Conservation (phyloP, 192 early-diverging fungal genomes). For the Blastocladiella britannica region DNA sequence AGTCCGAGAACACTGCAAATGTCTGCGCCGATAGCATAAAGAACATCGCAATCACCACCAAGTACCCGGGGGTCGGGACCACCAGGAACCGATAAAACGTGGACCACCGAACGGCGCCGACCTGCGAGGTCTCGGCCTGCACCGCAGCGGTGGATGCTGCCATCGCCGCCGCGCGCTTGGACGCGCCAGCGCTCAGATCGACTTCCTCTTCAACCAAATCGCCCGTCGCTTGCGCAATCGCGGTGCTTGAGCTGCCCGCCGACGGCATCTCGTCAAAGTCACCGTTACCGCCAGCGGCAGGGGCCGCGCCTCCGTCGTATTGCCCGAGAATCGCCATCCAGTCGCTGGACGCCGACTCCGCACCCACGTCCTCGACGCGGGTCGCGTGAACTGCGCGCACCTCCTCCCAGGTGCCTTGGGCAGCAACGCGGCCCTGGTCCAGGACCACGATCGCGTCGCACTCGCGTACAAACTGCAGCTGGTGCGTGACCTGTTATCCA, state of each 20-base stretch:
- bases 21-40: not conserved
- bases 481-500: slow-evolving; percentile 26
- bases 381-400: not conserved
- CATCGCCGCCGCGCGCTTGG: not conserved
- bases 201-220: not conserved
- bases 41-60: not conserved
- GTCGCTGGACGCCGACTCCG: not conserved
- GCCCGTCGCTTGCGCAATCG: not conserved
- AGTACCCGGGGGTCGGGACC: not conserved
- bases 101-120: not conserved
- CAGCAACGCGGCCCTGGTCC: slow-evolving; percentile 20
- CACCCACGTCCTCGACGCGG: not conserved
- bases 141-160: too few species aligned
- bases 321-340: not conserved
- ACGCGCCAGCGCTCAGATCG: not conserved
- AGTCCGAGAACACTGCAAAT: not conserved
- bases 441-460: slow-evolving; percentile 26
- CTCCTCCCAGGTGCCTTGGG: slow-evolving; percentile 24
- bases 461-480: slow-evolving; percentile 19
- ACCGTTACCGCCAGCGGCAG: too few species aligned
- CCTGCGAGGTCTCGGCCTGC: not conserved
- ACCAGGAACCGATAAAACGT: not conserved
- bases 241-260: too few species aligned
- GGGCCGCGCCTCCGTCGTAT: too few species aligned
- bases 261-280: too few species aligned